Base-by-base conservation (phyloP, 768 basidiomycete species). In the Pleurotus platypus region DNA sequence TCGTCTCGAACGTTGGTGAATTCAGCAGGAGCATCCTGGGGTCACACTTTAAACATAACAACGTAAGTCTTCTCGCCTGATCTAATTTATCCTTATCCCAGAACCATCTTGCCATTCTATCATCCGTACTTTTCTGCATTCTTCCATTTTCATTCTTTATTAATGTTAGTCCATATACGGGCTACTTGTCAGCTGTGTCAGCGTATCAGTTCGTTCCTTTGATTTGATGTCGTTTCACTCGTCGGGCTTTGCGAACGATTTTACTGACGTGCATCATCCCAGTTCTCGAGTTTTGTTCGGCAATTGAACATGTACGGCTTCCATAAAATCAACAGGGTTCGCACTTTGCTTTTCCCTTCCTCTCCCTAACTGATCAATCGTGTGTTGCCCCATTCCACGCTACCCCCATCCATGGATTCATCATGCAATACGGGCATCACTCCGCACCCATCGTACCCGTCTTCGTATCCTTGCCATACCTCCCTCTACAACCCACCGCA, bases 231-330 rank as follows among this genome's bases (percentile, higher is more conserved):
- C 49, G 51, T 40, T 46, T 46, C 51, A 42, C 26, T 18, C 20
- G 9, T 35, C 30, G 16, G 20, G 24, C 22, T 20, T 50, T 47
- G 45, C 56, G 37, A 30, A 49, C 46, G 60, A 56, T 55, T 55
- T 27, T 46, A n/a, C 30, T 49, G 22, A 53, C 35, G 55, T 48
- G 56, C 58, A 43, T 39, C 51, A 38, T 46, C 51, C 7, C 66
- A 96, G 86, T 96, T 97, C 70, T 92, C 91, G 11, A 92, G 90
- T 66, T 96, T 97, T 69, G 92, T 95, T 55, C 86, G 94, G 62
- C 94, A 96, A 68, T 81, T 95, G 61, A 95, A 96, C 78, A 95
- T 95, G 91, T 96, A 94, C 66, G 93, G 92, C 24, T 96, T 95
- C 71, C 92, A 93, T 75, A 95, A 95, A 74, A 92, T 92, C 72